A percentile compares a stretch with the other conserved stretches of the same genome.
These are phyloP conservation scores for Sarocladium oryzae DNA, from an alignment of 2,329 filamentous ascomycete genomes.

Conservation along the genomic window DNA sequence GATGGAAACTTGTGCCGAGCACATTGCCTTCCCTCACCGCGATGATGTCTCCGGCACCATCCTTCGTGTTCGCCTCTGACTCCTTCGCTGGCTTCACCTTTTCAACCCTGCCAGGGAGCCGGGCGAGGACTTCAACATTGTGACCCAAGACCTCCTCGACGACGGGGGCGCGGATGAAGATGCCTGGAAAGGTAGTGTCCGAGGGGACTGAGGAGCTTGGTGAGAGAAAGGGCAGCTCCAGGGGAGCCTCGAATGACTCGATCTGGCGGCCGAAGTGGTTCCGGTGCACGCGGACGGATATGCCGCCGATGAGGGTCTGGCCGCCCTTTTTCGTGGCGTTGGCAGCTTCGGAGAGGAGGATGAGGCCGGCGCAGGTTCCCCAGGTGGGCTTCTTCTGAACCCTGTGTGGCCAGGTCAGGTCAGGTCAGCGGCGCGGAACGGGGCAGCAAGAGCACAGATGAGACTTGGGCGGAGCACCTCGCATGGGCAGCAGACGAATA, in stretches of 20 bases:
- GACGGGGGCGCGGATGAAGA: slow-evolving; percentile 92
- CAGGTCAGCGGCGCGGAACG: too few species aligned
- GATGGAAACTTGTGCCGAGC: slow-evolving; percentile 92
- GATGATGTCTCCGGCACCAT: slow-evolving; percentile 65
- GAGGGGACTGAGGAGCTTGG: slow-evolving; percentile 23
- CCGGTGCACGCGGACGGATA: slow-evolving; percentile 83
- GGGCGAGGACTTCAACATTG: slow-evolving; percentile 45
- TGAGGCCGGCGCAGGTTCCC: slow-evolving; percentile 94
- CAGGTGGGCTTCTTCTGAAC: slow-evolving; percentile 75
- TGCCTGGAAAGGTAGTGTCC: slow-evolving; percentile 55
- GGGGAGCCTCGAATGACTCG: slow-evolving; percentile 76
- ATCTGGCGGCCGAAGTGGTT: slow-evolving; percentile 95
- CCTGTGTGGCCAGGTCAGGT: too few species aligned
- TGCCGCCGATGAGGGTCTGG: slow-evolving; percentile 86
- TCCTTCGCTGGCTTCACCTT: slow-evolving; percentile 29
- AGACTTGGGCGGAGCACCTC: too few species aligned
- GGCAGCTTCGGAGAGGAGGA: slow-evolving; percentile 80
- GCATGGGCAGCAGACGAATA: slow-evolving; percentile 14
- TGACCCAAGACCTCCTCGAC: slow-evolving; percentile 69
- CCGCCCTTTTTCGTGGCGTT: slow-evolving; percentile 86
- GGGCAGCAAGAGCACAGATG: too few species aligned
- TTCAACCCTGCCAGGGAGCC: slow-evolving; percentile 35
- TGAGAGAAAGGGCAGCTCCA: slow-evolving; percentile 65
- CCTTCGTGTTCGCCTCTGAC: slow-evolving; percentile 29
- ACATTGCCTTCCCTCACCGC: slow-evolving; percentile 88